Percentiles rank a stretch among this genome's conserved stretches.
Evolutionary conservation across 441 rosid species (phyloP).

Genomic region (Codiaeum variegatum): DNA sequence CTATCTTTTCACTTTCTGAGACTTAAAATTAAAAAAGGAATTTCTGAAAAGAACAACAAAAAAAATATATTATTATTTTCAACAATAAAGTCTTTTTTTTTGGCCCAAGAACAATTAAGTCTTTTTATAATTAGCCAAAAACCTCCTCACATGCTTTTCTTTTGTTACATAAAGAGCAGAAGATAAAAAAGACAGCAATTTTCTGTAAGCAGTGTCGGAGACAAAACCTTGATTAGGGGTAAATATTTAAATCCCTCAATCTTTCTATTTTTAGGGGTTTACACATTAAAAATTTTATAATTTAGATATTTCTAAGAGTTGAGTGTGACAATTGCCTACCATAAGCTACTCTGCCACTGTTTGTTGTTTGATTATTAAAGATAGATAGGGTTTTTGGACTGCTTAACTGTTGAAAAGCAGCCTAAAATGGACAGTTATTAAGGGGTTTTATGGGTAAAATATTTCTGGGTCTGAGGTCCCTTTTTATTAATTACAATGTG

Average conservation of each 20-base stretch:
- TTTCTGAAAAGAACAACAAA: constrained; percentile 30
- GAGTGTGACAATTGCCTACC: no score
- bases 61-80: neutral
- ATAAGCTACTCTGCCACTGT: no score
- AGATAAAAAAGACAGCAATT: constrained; percentile 17
- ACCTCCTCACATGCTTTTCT: constrained; percentile 33
- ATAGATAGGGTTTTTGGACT: constrained; percentile 27
- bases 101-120: no score
- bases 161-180: neutral
- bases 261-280: no score
- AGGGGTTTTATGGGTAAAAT: constrained; percentile 23
- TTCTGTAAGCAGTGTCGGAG: no score
- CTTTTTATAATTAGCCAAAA: neutral
- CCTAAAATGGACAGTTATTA: constrained; percentile 21
- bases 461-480: constrained; percentile 25
- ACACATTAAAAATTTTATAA: no score
- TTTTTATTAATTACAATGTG: constrained; percentile 24
- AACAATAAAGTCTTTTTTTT: no score
- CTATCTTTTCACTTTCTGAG: constrained; percentile 30
- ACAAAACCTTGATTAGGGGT: no score
- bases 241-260: no score
- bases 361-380: constrained; percentile 32
- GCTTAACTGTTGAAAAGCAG: constrained; percentile 15
- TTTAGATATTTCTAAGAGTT: no score
- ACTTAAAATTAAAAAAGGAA: neutral